Evolutionary conservation across 1,139 yeast species (phyloP), one percentile per base, ranked within the genome.

Genomic region (Lodderomyces jiufengensis): DNA sequence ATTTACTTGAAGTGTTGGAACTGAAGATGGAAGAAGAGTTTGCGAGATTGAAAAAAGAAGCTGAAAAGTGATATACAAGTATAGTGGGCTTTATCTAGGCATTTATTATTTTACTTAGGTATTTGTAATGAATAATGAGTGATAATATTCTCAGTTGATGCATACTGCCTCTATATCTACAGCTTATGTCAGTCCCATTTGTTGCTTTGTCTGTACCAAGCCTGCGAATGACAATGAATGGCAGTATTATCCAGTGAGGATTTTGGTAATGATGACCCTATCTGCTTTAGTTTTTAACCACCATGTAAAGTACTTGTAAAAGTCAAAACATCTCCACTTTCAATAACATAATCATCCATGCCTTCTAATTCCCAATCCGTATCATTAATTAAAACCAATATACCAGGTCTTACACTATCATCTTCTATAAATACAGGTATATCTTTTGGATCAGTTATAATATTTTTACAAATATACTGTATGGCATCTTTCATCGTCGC

Each of bases 291-390:
- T 10, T n/a, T 27, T 59, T 62, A 90, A 34, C 98, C 98, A 10
- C 98, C 98, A 51, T 92, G 98, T 43, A 92, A 68, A 3, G 98
- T 92, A 34, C 95, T 84, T 4, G 97, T 92, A 53, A 92, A 90
- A 3, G 95, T 78, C 29, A 92, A 73, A 21, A 78, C 72, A 59
- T 92, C 98, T 11, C 86, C 83, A 32, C 74, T 64, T 53, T 85
- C 85, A 14, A 92, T 59, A 12, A 72, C 77, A 50, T 88, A 88
- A 8, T 77, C 83, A 50, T 85, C 92, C 60, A 81, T 88, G 9
- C 90, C 97, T 55, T 88, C 95, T 22, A 92, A 63, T 53, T 92
- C 98, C 98, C 98, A 92, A 61, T 92, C 98, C 1, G 95, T 81
- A 53, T 92, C 98, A 52, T 92, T 92, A 45, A 92, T 83, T 38